Evolutionary conservation across 495 filamentous ascomycete genomes (phyloP), one percentile per base, ranked within the genome.

Genomic region (Aspergillus affinis): DNA sequence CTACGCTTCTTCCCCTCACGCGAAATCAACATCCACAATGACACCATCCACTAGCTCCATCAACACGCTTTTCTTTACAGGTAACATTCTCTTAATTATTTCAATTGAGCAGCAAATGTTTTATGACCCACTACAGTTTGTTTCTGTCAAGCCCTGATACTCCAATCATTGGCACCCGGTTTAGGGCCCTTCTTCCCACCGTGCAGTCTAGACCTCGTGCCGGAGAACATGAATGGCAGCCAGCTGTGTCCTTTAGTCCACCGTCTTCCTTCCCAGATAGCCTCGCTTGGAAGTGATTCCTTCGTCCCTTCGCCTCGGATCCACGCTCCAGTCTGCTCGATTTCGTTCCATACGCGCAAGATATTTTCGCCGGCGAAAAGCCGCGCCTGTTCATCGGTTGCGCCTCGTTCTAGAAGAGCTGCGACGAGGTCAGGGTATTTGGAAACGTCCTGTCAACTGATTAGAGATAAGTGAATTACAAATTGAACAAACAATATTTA

Each of bases 341-440:
- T 85, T 19, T 81, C 82, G 45, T 59, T 69, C 88, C 87, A 90
- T 29, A 90, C 88, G 18, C 88, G 79, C 21, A 90, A 64, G 0
- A 90, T 59, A 66, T 90, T 90, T 10, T 78, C 81, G 1, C 88
- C 88, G 0, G 80, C 85, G 0, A 90, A 67, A 65, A 85, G 83
- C 18, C 65, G 70, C 1, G 78, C 81, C 54, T 90, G 81, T 44
- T 71, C 66, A 57, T 89, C 84, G 4, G 76, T 83, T 21, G 89
- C 75, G 1, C 87, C 88, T 49, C 80, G 75, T 53, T 67, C 70
- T 59, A 91, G 70, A 50, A 90, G 66, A 71, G 87, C 84, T n/a
- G 81, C 85, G 0, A 94, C 79, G 21, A 96, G 73, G 29, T 82
- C 82, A 4, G 91, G 91, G 69, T 84, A 92, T 66, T 87, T 87